Conservation (phyloP, 73 alveolate species). For the Paramecium pentaurelia region DNA sequence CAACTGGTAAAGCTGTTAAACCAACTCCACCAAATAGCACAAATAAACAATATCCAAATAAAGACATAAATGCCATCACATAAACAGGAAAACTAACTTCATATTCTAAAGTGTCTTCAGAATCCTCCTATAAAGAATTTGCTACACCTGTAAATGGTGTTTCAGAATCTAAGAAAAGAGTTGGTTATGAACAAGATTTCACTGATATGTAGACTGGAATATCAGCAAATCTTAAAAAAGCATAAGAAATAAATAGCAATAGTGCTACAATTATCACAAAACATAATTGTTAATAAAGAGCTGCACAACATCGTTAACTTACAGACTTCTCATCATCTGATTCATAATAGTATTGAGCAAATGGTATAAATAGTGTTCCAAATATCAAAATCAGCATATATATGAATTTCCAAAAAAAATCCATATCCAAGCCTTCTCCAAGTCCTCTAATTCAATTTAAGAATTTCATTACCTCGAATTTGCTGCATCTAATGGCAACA, state of each 20-base stretch:
- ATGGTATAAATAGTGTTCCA: slow-evolving; percentile 75
- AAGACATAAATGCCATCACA: slow-evolving; percentile 73
- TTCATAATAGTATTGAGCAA: slow-evolving; percentile 81
- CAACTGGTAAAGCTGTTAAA: slow-evolving; percentile 81
- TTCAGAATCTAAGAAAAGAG: background rate
- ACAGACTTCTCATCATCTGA: slow-evolving; percentile 83
- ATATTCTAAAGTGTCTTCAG: slow-evolving; percentile 51
- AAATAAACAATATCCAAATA: slow-evolving; percentile 78
- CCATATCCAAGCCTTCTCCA: slow-evolving; percentile 80
- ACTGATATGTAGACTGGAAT: slow-evolving; percentile 64
- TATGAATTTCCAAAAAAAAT: slow-evolving; percentile 82
- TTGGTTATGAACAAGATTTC: background rate
- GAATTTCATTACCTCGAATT: slow-evolving; percentile 58
- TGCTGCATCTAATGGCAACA: slow-evolving; percentile 86
- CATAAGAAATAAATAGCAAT: slow-evolving; percentile 68
- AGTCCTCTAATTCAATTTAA: slow-evolving; percentile 29
- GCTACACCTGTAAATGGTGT: background rate
- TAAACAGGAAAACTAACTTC: slow-evolving; percentile 77
- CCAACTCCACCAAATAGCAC: slow-evolving; percentile 85
- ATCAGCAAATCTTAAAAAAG: slow-evolving; percentile 61
- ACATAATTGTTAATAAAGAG: slow-evolving; percentile 62
- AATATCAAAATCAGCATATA: slow-evolving; percentile 70
- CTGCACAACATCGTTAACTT: slow-evolving; percentile 65
- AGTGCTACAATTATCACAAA: slow-evolving; percentile 60
- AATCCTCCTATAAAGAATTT: background rate